Base-by-base conservation (phyloP, 768 basidiomycete species). In the Lyophyllum decastes region DNA sequence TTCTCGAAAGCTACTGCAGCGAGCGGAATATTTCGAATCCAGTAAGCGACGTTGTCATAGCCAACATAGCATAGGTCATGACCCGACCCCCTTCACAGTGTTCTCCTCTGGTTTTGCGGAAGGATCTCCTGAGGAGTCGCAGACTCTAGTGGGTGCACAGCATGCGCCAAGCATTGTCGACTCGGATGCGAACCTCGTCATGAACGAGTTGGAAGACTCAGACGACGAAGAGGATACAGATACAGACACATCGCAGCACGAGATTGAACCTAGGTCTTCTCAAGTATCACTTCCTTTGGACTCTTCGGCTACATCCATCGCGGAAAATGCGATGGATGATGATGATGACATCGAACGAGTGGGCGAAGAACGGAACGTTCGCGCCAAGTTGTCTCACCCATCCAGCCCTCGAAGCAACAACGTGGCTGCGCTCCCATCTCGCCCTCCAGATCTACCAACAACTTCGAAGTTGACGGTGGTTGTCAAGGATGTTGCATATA, bases 1-100 rank as follows among this genome's bases (percentile, higher is more conserved):
- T 1, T 83, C 85, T 44, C 84, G 81, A 61, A 84, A 79, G 64
- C 65, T 95, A 43, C 76, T 95, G 7, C 75, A 79, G 61, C 74
- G 93, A 56, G 83, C 87, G 4, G 89, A 91, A 30, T 94, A 94
- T 69, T 94, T 94, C 63, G 76, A 85, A 55, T 82, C 84, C 4
- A 93, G 90, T 91, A 64, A 54, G 77, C 17, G 30, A 24, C 9
- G 4, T 27, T 9, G 38, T 4, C 0, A 11, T 21, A 27, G 7
- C 21, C 14, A 38, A 8, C 3, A 14, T 2, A 25, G 35, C 19
- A 25, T 22, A 17, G 19, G 44, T 27, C 43, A 12, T 54, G 33
- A 6, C 40, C 12, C 17, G 19, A 30, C 38, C 16, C 46, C 4
- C 25, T 40, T 55, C 46, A 1, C 55, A 92, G 90, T 92, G 90